phyloP scores from a whole-genome alignment of 225 moss, liverwort and hornwort genomes.

The Marchantia paleacea region DNA sequence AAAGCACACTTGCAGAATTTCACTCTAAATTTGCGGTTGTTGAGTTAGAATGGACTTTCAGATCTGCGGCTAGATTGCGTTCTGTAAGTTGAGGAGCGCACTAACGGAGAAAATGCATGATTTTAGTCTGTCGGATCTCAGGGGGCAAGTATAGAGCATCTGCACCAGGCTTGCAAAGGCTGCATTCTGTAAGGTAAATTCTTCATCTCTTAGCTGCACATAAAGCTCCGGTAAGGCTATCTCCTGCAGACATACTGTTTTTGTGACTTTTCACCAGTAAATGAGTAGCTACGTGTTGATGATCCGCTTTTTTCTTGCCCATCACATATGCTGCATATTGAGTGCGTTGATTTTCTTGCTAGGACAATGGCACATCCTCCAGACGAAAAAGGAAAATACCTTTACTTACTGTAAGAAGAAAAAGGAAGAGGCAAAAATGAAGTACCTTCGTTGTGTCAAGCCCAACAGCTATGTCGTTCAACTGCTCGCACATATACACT shows the following conservation, averaged over 20 bases:
- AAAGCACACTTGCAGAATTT: no score
- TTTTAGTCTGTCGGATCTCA: constrained; percentile 68
- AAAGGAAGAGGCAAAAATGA: no score
- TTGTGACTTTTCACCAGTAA: neutral
- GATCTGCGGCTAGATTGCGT: neutral
- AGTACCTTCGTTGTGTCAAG: constrained; percentile 68
- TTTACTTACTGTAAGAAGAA: no score
- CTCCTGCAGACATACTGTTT: constrained; percentile 39
- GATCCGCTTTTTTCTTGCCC: no score
- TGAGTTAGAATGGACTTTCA: neutral
- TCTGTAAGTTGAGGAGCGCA: constrained; percentile 74
- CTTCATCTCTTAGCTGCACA: constrained; percentile 93
- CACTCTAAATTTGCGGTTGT: no score
- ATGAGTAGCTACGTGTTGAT: no score
- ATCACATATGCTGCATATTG: no score
- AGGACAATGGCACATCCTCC: no score
- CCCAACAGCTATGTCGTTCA: constrained; percentile 89
- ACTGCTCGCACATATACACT: constrained; percentile 92
- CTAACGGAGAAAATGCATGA: constrained; percentile 89
- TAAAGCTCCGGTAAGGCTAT: constrained; percentile 88
- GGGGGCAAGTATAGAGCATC: constrained; percentile 70
- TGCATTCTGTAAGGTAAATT: constrained; percentile 73
- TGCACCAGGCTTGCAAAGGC: constrained; percentile 73
- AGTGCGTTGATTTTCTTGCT: no score
- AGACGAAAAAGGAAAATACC: no score